Evolutionary conservation across 2,329 filamentous ascomycete genomes (phyloP), one percentile per base, ranked within the genome.

Genomic region (Alternaria novae-zelandiae): DNA sequence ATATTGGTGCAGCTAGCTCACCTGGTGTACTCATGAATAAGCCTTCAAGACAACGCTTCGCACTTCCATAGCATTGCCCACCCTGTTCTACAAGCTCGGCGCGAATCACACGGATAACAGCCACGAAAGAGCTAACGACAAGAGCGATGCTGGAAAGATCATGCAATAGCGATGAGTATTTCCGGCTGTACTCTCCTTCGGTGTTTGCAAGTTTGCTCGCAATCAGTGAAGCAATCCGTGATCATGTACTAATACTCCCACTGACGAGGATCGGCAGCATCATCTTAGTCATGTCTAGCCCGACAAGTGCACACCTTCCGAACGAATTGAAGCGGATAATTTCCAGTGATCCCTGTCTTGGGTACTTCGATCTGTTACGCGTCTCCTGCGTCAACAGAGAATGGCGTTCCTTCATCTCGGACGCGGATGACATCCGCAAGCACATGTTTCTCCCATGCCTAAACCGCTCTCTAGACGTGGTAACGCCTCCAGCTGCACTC

Each of bases 141-240:
- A 36, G 30, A 5, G 13, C 13, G 30, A 36, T 36, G 7, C 0
- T 36, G 30, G 13, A 36, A 36, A 2, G 13, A 15, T n/a, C 3
- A 36, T n/a, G 30, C 30, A 13, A 36, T 36, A n/a, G 13, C 13
- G 13, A 36, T n/a, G 13, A n/a, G 0, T 0, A 0, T 3, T 15
- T 36, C 30, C 30, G 13, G 30, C 1, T 1, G 13, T 4, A 5
- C 32, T 36, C 32, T 36, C 2, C 32, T 36, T 36, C 0, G 0
- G 13, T 36, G 32, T n/a, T n/a, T n/a, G 2, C 7, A 36, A 36
- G 32, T 36, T 36, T 36, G 32, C 32, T 36, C 32, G 5, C 7
- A 36, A 36, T 5, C 32, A 9, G 32, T 36, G 32, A 9, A 36
- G 32, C 32, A 36, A 36, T n/a, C 13, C 13, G 32, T 36, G 13